A percentile compares a stretch with the other conserved stretches of the same genome.
These are phyloP conservation scores for Penicillium manginii DNA, from an alignment of 495 filamentous ascomycete genomes.

Conservation along the genomic window DNA sequence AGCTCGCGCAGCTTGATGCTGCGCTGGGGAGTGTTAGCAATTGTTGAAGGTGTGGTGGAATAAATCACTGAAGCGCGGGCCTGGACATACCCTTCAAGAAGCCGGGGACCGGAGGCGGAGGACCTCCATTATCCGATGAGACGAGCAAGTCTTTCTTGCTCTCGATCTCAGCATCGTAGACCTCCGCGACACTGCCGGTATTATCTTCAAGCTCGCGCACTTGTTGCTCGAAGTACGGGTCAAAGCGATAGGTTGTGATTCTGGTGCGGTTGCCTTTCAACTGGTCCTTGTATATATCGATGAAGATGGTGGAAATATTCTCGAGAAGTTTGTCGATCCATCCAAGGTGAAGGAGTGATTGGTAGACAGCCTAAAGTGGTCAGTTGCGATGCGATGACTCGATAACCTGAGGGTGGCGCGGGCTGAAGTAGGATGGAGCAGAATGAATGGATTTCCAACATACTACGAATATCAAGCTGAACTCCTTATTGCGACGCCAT, in stretches of 20 bases:
- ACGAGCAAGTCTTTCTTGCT: slow-evolving; percentile 50
- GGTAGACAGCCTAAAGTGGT: slow-evolving; percentile 81
- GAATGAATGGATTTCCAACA: slow-evolving; percentile 25
- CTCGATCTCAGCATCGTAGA: slow-evolving; percentile 30
- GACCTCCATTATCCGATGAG: slow-evolving; percentile 52
- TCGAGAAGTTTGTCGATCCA: slow-evolving; percentile 98
- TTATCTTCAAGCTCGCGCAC: slow-evolving; percentile 78
- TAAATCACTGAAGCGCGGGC: too few species aligned
- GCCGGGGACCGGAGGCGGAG: slow-evolving; percentile 59
- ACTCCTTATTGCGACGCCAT: slow-evolving; percentile 89
- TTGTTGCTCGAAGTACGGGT: slow-evolving; percentile 93
- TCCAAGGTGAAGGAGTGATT: slow-evolving; percentile 88
- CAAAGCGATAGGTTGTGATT: slow-evolving; percentile 76
- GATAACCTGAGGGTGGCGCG: neutral
- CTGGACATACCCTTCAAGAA: slow-evolving; percentile 51
- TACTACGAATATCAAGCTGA: slow-evolving; percentile 96
- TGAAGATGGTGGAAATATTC: slow-evolving; percentile 88
- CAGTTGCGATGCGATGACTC: slow-evolving; percentile 5
- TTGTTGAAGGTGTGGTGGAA: slow-evolving; percentile 24
- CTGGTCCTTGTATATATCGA: slow-evolving; percentile 84
- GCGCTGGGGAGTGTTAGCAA: slow-evolving; percentile 42
- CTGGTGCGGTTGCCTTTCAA: slow-evolving; percentile 79
- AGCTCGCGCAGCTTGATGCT: slow-evolving; percentile 51
- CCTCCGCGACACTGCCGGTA: slow-evolving; percentile 40
- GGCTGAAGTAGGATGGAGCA: neutral